Percentiles rank a stretch among this genome's conserved stretches.
These are phyloP conservation scores for Boeremia exigua DNA, from an alignment of 2,329 filamentous ascomycete species.

Conservation along the genomic window DNA sequence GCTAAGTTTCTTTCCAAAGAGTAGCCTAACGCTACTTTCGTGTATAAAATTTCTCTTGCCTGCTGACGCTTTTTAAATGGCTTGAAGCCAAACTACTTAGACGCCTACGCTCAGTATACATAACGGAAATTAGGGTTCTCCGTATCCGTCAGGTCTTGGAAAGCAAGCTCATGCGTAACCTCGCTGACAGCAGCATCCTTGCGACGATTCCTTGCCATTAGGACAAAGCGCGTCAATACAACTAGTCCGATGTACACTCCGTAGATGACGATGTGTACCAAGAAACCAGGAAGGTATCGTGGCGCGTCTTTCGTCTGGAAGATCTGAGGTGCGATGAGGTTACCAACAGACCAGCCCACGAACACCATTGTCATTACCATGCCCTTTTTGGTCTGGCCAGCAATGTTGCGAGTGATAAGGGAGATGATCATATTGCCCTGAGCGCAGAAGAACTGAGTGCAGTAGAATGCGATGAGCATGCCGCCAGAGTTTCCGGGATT, in stretches of 20 bases:
- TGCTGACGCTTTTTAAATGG: no score
- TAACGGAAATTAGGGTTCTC: background rate
- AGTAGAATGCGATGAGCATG: background rate
- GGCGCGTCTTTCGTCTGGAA: background rate
- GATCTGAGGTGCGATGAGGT: background rate
- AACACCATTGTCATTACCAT: background rate
- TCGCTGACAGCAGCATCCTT: background rate
- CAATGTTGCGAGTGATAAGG: background rate
- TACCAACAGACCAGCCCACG: background rate
- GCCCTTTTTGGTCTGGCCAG: background rate
- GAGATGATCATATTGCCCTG: background rate
- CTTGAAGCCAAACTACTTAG: no score
- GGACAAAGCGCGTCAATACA: background rate
- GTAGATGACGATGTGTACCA: background rate
- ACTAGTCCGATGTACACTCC: background rate
- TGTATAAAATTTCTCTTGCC: no score
- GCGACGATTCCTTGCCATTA: background rate
- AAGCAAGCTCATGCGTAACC: background rate
- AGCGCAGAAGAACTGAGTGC: background rate
- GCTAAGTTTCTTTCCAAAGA: no score
- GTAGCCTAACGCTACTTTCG: no score
- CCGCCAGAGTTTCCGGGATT: background rate
- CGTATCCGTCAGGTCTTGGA: background rate
- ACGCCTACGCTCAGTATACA: background rate
- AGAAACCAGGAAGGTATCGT: background rate